Conservation (phyloP, 108 stramenopile genomes). For the Cyclotella baltica region DNA sequence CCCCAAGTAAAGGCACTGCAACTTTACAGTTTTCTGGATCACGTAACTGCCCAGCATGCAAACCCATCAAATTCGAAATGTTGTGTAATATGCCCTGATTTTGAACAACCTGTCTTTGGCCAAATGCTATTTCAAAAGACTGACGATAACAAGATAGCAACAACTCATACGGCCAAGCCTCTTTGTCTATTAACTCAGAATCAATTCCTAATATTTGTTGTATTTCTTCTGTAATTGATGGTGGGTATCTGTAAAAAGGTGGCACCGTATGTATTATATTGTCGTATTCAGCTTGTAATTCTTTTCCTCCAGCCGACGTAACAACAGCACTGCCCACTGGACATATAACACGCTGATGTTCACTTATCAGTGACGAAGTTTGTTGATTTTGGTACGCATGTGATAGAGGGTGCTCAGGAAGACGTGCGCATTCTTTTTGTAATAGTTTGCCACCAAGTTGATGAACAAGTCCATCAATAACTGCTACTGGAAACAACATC, state of each 20-base stretch:
- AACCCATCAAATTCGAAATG: slow-evolving; percentile 5
- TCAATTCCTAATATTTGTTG: slow-evolving; percentile 19
- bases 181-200: neutral
- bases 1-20: slow-evolving; percentile 74
- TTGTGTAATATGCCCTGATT: slow-evolving; percentile 4
- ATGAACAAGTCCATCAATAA: slow-evolving; percentile 84
- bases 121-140: slow-evolving; percentile 44
- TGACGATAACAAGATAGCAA: slow-evolving; percentile 39
- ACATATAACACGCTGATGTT: slow-evolving; percentile 30
- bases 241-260: slow-evolving; percentile 67
- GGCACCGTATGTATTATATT: slow-evolving; percentile 71
- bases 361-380: neutral
- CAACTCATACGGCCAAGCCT: slow-evolving; percentile 43
- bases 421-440: slow-evolving; percentile 35
- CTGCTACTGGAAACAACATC: slow-evolving; percentile 73
- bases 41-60: neutral
- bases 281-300: slow-evolving; percentile 48
- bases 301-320: slow-evolving; percentile 51
- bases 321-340: slow-evolving; percentile 65
- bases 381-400: slow-evolving; percentile 30
- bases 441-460: slow-evolving; percentile 72
- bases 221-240: slow-evolving; percentile 26
- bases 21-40: slow-evolving; percentile 31
- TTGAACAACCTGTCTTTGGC: neutral
- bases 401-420: slow-evolving; percentile 10